Evolutionary conservation across 1,139 yeast genomes (phyloP).

Genomic region (Pichia sp.): DNA sequence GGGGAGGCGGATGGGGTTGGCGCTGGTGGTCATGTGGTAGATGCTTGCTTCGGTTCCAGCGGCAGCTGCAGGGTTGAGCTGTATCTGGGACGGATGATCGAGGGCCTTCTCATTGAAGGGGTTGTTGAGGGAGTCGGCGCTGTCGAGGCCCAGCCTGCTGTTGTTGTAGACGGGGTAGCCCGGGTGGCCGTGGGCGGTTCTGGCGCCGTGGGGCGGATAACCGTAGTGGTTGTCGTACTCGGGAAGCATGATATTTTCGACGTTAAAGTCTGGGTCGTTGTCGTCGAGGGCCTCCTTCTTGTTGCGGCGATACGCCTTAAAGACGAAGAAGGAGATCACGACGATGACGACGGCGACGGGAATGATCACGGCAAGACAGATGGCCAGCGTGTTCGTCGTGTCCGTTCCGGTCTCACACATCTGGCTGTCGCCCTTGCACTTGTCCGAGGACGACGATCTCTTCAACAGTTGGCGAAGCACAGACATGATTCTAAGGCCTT

Average conservation of each 20-base stretch:
- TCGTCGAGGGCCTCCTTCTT: constrained; percentile 55
- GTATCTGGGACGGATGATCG: constrained; percentile 8
- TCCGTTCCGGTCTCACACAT: constrained; percentile 43
- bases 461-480: constrained; percentile 4
- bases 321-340: constrained; percentile 48
- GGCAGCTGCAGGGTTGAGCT: background rate
- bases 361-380: constrained; percentile 62
- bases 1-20: constrained; percentile 11
- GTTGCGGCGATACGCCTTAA: constrained; percentile 54
- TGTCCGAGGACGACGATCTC: constrained; percentile 3
- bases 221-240: constrained; percentile 43
- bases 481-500: background rate
- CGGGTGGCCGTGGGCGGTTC: no score
- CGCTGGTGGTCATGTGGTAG: background rate
- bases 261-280: constrained; percentile 75
- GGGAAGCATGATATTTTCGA: constrained; percentile 70
- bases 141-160: background rate
- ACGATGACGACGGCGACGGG: constrained; percentile 53
- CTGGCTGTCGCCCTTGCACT: constrained; percentile 31
- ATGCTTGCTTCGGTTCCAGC: background rate
- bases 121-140: constrained; percentile 11
- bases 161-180: no score
- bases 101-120: constrained; percentile 12
- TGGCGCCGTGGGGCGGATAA: background rate
- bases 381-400: constrained; percentile 38